phyloP scores from a whole-genome alignment of 169 alveolate species.

The Plasmodium adleri region DNA sequence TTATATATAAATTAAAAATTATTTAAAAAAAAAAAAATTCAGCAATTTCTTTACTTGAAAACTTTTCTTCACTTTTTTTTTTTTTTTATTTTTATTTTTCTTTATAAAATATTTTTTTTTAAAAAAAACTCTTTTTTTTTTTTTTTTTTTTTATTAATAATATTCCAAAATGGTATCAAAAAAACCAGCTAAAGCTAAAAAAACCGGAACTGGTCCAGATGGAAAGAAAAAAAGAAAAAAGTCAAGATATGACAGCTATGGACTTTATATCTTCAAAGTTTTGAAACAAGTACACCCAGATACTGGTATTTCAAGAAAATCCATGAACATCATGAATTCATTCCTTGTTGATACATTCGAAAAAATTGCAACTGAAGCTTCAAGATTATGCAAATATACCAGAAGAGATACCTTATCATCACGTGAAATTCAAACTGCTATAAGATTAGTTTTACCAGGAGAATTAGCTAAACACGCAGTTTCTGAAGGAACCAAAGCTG shows the following conservation, averaged over 20 bases:
- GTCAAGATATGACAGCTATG: slow-evolving; percentile 81
- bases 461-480: slow-evolving; percentile 99
- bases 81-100: slow-evolving; percentile 18
- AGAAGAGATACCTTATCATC: slow-evolving; percentile 97
- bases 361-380: slow-evolving; percentile 96
- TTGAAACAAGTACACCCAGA: slow-evolving; percentile 98
- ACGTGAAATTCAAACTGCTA: slow-evolving; percentile 99
- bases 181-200: slow-evolving; percentile 70
- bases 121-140: background rate
- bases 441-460: slow-evolving; percentile 99
- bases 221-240: slow-evolving; percentile 72
- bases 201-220: slow-evolving; percentile 80
- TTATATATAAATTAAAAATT: slow-evolving; percentile 21
- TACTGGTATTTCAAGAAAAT: slow-evolving; percentile 96
- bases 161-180: slow-evolving; percentile 60
- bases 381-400: slow-evolving; percentile 95
- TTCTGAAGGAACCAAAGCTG: slow-evolving; percentile 99
- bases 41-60: slow-evolving; percentile 44
- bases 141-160: slow-evolving; percentile 8
- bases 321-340: slow-evolving; percentile 97
- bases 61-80: slow-evolving; percentile 37
- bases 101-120: slow-evolving; percentile 29
- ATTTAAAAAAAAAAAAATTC: slow-evolving; percentile 27
- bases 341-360: slow-evolving; percentile 97
- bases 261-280: slow-evolving; percentile 92